Percentiles rank a stretch among this genome's conserved stretches.
These are phyloP conservation scores for Metschnikowia proteae DNA, from an alignment of 805 yeast genomes.

Conservation along the genomic window DNA sequence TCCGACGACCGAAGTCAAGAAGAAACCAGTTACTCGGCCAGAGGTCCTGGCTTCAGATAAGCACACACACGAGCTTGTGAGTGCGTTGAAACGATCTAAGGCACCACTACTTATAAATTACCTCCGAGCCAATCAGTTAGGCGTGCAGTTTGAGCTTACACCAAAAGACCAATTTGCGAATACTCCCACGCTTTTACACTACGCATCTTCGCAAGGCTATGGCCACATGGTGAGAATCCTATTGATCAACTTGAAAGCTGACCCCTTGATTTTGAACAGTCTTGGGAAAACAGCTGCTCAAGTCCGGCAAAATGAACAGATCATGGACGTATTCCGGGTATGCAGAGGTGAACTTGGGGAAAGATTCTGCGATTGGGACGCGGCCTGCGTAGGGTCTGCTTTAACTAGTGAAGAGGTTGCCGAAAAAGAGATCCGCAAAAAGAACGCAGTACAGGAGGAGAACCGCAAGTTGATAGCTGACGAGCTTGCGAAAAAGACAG, in stretches of 20 bases:
- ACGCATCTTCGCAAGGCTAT: conserved; percentile 64
- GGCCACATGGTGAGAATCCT: conserved; percentile 64
- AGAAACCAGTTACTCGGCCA: conserved; percentile 7
- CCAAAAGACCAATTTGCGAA: conserved; percentile 52
- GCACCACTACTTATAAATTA: conserved; percentile 70
- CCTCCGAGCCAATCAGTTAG: conserved; percentile 53
- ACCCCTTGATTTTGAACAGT: conserved; percentile 56
- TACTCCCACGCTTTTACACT: conserved; percentile 76
- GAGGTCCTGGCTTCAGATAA: conserved; percentile 31
- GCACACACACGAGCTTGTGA: conserved; percentile 56
- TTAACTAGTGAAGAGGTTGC: conserved; percentile 59
- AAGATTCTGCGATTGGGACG: conserved; percentile 61
- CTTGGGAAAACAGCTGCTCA: conserved; percentile 69
- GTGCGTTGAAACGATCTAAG: conserved; percentile 64
- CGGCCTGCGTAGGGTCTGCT: conserved; percentile 58
- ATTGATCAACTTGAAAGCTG: conserved; percentile 61
- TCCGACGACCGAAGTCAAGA: conserved; percentile 16
- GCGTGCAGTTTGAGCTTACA: conserved; percentile 48
- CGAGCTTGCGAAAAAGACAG: conserved; percentile 42
- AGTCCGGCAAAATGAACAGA: conserved; percentile 45
- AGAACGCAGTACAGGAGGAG: conserved; percentile 33
- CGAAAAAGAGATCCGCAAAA: conserved; percentile 29
- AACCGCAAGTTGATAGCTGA: conserved; percentile 41
- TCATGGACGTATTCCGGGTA: conserved; percentile 58
- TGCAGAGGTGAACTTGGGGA: conserved; percentile 71